Conservation (phyloP, 2,329 filamentous ascomycete genomes). For the Epichloe sibirici region DNA sequence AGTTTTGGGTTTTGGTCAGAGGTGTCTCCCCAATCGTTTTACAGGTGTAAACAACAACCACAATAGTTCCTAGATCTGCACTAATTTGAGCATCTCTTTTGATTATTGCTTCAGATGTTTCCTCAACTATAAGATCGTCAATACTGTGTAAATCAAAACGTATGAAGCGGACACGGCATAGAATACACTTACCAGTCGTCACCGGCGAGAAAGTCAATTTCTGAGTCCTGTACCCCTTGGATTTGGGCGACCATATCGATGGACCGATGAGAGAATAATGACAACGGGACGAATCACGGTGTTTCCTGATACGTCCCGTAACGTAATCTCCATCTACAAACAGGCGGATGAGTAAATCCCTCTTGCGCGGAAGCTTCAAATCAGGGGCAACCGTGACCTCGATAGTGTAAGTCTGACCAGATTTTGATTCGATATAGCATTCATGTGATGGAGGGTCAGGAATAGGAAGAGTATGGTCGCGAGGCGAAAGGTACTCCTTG, state of each 20-base stretch:
- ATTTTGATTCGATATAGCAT: constrained; percentile 15
- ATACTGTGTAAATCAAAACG: neutral
- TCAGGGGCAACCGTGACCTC: neutral
- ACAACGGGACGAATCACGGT: neutral
- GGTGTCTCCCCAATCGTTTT: accelerated
- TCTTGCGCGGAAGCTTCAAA: neutral
- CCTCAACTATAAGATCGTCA: constrained; percentile 4
- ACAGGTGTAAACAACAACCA: neutral
- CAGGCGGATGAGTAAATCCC: accelerated
- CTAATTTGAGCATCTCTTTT: neutral
- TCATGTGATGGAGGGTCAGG: neutral
- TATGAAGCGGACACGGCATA: neutral
- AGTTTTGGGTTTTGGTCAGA: accelerated
- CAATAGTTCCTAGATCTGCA: constrained; percentile 11
- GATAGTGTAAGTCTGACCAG: constrained; percentile 10
- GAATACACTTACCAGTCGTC: neutral
- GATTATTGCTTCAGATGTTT: neutral
- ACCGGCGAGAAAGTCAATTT: neutral
- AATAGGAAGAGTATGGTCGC: neutral
- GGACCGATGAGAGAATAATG: neutral
- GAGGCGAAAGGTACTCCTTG: constrained; percentile 10
- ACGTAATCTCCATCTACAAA: constrained; percentile 9
- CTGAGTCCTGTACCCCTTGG: neutral
- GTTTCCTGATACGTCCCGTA: accelerated
- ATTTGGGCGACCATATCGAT: neutral